These are phyloP conservation scores for Gnetum montanum DNA, from an alignment of 75 land plant genomes.

Conservation along the genomic window DNA sequence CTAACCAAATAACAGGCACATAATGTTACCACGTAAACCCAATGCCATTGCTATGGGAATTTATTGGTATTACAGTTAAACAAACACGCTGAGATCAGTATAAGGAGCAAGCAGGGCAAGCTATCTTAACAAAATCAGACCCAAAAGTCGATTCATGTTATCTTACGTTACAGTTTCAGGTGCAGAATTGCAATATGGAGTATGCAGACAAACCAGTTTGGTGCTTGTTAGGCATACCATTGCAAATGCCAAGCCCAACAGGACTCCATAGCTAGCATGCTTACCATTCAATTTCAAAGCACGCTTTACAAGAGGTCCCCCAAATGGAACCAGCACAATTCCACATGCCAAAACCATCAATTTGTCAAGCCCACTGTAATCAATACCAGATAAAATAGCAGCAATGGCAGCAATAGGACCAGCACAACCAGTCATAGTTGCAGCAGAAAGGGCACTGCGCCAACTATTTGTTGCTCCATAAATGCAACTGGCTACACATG, in stretches of 20 bases:
- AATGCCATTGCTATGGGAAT: too few species aligned
- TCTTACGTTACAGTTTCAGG: slow-evolving; percentile 83
- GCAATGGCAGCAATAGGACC: slow-evolving; percentile 77
- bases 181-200: slow-evolving; percentile 90
- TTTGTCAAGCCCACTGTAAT: slow-evolving; percentile 67
- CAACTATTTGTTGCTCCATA: slow-evolving; percentile 80
- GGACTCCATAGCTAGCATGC: slow-evolving; percentile 46
- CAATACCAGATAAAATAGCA: slow-evolving; percentile 79
- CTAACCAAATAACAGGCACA: too few species aligned
- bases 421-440: slow-evolving; percentile 68
- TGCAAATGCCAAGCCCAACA: slow-evolving; percentile 62
- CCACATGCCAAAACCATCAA: slow-evolving; percentile 96
- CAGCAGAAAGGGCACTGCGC: slow-evolving; percentile 53
- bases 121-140: too few species aligned
- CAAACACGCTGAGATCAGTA: too few species aligned
- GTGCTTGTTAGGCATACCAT: slow-evolving; percentile 66
- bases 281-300: slow-evolving; percentile 29
- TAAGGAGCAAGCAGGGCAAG: too few species aligned
- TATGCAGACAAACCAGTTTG: slow-evolving; percentile 82
- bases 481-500: slow-evolving; percentile 86
- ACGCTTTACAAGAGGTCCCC: slow-evolving; percentile 40
- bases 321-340: slow-evolving; percentile 53
- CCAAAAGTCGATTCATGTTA: background rate
- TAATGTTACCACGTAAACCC: too few species aligned
- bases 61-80: too few species aligned